Conservation (phyloP, 768 basidiomycete species). For the Amylocystis lapponica region DNA sequence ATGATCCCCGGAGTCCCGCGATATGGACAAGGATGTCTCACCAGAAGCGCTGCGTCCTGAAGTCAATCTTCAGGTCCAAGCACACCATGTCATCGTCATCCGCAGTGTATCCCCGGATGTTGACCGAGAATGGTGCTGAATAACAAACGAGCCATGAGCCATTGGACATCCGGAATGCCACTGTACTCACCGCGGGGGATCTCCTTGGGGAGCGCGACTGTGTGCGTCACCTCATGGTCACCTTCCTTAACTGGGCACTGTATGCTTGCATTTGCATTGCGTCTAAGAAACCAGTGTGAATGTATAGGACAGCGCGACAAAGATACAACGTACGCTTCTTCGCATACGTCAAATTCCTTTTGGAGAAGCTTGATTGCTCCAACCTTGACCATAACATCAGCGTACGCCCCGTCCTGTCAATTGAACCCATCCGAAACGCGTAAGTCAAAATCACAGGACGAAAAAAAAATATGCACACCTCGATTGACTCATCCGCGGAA, state of each 20-base stretch:
- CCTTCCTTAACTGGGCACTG: constrained; percentile 83
- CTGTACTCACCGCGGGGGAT: constrained; percentile 66
- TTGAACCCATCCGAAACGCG: neutral
- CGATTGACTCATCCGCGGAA: constrained; percentile 47
- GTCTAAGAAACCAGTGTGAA: constrained; percentile 35
- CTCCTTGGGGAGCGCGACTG: constrained; percentile 83
- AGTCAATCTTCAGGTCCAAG: constrained; percentile 74
- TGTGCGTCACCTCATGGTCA: constrained; percentile 68
- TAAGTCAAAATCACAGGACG: neutral
- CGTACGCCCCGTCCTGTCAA: constrained; percentile 81
- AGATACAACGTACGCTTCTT: constrained; percentile 80
- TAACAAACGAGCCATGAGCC: constrained; percentile 4
- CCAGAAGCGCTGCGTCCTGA: constrained; percentile 45
- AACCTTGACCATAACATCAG: constrained; percentile 88
- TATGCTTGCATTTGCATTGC: constrained; percentile 65
- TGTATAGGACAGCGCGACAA: neutral
- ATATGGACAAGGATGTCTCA: too few relatives aligned
- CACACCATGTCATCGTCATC: constrained; percentile 78
- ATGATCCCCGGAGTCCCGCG: too few relatives aligned
- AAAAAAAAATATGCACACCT: constrained; percentile 40
- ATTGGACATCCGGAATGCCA: neutral
- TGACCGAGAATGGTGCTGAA: constrained; percentile 78
- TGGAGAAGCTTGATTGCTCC: constrained; percentile 85
- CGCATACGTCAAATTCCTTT: constrained; percentile 83
- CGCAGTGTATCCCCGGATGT: constrained; percentile 61